Percentiles rank a stretch among this genome's conserved stretches.
Evolutionary conservation across 1,284 basidiomycete species (phyloP).

Genomic region (Pterulicium gracile): DNA sequence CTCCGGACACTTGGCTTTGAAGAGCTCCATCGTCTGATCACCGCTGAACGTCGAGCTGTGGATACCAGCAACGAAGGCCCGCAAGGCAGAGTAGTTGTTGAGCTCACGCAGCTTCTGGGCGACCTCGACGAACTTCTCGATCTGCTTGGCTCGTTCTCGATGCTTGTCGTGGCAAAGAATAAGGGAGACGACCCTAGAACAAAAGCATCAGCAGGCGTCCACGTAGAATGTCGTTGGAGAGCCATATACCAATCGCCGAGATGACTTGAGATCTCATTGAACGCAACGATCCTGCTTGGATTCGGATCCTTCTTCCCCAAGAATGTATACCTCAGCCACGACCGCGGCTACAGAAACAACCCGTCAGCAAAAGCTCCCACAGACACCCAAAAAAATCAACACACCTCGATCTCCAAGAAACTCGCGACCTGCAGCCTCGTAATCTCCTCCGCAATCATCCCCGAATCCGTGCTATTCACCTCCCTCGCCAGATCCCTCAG

Average conservation of each 20-base stretch:
- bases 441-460: slow-evolving; percentile 68
- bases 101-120: slow-evolving; percentile 54
- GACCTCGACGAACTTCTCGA: slow-evolving; percentile 70
- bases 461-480: slow-evolving; percentile 41
- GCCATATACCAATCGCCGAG: slow-evolving; percentile 58
- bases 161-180: slow-evolving; percentile 71
- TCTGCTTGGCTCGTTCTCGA: slow-evolving; percentile 52
- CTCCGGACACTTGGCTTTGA: slow-evolving; percentile 49
- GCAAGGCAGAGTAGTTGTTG: slow-evolving; percentile 74
- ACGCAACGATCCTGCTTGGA: slow-evolving; percentile 53
- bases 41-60: slow-evolving; percentile 61
- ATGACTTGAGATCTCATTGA: slow-evolving; percentile 64
- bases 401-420: slow-evolving; percentile 65
- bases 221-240: slow-evolving; percentile 1
- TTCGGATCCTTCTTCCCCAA: slow-evolving; percentile 53
- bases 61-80: slow-evolving; percentile 77
- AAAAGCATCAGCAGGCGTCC: slow-evolving; percentile 4
- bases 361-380: slow-evolving; percentile 2
- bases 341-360: slow-evolving; percentile 44
- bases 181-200: slow-evolving; percentile 60
- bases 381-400: slow-evolving; percentile 19
- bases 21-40: slow-evolving; percentile 59
- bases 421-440: slow-evolving; percentile 51
- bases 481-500: slow-evolving; percentile 44
- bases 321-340: slow-evolving; percentile 71